Evolutionary conservation across 2,329 filamentous ascomycete genomes (phyloP).

Genomic region (Cordyceps fumosorosea): DNA sequence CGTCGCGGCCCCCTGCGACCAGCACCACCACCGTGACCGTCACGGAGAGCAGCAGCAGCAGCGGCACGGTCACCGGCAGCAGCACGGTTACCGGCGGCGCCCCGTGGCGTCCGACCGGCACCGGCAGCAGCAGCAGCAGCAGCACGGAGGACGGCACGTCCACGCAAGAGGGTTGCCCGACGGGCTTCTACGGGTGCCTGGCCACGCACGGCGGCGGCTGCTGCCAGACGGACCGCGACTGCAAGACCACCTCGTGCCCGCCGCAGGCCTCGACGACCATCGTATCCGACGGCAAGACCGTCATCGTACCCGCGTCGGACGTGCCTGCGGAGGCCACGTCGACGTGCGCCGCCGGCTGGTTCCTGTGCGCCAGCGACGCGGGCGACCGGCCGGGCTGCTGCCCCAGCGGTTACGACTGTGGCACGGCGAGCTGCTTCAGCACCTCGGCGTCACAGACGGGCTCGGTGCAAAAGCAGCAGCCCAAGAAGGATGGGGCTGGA

Average conservation of each 20-base stretch:
- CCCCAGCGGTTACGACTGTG: slow-evolving; percentile 69
- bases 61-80: background rate
- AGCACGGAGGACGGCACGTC: slow-evolving; percentile 31
- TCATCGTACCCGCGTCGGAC: slow-evolving; percentile 56
- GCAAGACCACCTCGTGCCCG: slow-evolving; percentile 73
- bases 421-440: slow-evolving; percentile 63
- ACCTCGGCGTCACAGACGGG: slow-evolving; percentile 45
- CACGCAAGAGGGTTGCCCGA: slow-evolving; percentile 58
- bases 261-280: slow-evolving; percentile 54
- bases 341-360: slow-evolving; percentile 75
- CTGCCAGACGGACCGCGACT: slow-evolving; percentile 82
- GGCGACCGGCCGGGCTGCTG: slow-evolving; percentile 76
- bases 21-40: slow-evolving; percentile 26
- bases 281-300: slow-evolving; percentile 59
- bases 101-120: slow-evolving; percentile 41
- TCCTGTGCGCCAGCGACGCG: slow-evolving; percentile 51
- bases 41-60: slow-evolving; percentile 20
- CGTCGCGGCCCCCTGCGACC: slow-evolving; percentile 31
- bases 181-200: slow-evolving; percentile 85
- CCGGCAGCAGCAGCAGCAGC: slow-evolving; percentile 16
- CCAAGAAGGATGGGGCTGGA: background rate
- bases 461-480: slow-evolving; percentile 45
- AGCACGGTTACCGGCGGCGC: slow-evolving; percentile 34
- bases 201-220: slow-evolving; percentile 79
- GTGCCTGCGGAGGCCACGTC: slow-evolving; percentile 34